Evolutionary conservation across 176 grass and related monocot species (phyloP), one percentile per base, ranked within the genome.

Genomic region (Carex parvula): DNA sequence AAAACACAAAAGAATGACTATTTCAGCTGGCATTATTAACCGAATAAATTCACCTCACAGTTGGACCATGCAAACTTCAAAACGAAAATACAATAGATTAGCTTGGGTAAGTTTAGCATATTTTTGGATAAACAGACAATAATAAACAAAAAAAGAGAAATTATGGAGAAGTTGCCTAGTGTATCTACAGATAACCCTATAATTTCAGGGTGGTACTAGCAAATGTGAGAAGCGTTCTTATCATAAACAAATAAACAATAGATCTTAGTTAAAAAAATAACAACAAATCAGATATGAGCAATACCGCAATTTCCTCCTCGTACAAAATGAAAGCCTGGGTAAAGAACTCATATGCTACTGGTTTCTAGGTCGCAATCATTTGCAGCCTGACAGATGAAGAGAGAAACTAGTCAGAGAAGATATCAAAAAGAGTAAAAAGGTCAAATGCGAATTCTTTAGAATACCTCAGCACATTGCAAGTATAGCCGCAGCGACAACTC

Each of bases 251-350:
- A 24, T 24, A 24, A 24, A 24, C 22, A 24, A 30, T 76, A 30
- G 22, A 76, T 15, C 13, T 80, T 67, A 86, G 53, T 76, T 46
- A 69, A 39, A 39, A 39, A 39, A 55, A 55, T 66, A 76, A 64
- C 1, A 52, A 39, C 5, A 79, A 8, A 13, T 79, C 3, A 46
- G 35, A 60, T 59, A 37, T 50, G 60, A 85, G 4, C 66, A 83
- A 83, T 95, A 99, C 96, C 32, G 92, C 76, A 3, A 98, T 94
- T 81, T 98, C 95, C 86, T 98, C 95, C 90, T 98, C 95, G 75
- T 98, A 98, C 81, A 99, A 88, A 35, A 99, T 89, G 85, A 99
- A 99, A 83, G 96, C 96, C 91, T 99, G 96, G 60, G 96, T 95
- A 80, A 99, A 95, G 81, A 99, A 99, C 79, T 99, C 96, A 81